Evolutionary conservation across 257 asterid species (phyloP).

Genomic region (Buddleja alternifolia): DNA sequence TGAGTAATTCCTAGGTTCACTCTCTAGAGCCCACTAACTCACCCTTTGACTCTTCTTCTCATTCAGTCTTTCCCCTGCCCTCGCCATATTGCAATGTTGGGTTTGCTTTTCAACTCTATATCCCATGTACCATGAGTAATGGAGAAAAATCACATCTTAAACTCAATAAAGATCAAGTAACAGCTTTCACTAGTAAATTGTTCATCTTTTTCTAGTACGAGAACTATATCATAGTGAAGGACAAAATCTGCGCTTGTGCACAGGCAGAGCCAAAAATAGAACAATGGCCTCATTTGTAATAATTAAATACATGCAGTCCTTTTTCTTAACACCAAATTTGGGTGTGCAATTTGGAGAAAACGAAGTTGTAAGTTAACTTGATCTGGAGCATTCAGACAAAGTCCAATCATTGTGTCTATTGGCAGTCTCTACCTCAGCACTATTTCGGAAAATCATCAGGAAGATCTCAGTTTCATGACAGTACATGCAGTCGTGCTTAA

Average conservation of each 20-base stretch:
- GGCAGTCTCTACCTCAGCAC: background rate
- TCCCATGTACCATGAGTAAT: background rate
- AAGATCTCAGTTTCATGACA: background rate
- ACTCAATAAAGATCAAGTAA: slow-evolving; percentile 14
- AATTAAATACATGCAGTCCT: background rate
- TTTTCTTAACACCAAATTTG: background rate
- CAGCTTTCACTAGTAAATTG: too few relatives aligned
- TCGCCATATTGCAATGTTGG: background rate
- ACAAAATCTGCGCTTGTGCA: too few relatives aligned
- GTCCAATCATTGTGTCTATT: background rate
- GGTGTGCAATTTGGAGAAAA: too few relatives aligned
- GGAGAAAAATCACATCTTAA: background rate
- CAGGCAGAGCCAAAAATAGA: background rate
- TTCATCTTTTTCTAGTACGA: too few relatives aligned
- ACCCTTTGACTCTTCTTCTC: slow-evolving; percentile 3
- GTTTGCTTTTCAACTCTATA: background rate
- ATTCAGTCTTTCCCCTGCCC: background rate
- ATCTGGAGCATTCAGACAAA: background rate
- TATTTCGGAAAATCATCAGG: background rate
- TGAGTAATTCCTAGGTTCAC: background rate
- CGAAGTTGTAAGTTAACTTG: background rate
- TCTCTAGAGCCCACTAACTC: background rate
- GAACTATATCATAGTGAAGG: too few relatives aligned
- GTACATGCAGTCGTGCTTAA: background rate
- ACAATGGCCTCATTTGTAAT: background rate